These are phyloP conservation scores for Aspergillus transmontanensis DNA, from an alignment of 2,329 filamentous ascomycete species.

Conservation along the genomic window DNA sequence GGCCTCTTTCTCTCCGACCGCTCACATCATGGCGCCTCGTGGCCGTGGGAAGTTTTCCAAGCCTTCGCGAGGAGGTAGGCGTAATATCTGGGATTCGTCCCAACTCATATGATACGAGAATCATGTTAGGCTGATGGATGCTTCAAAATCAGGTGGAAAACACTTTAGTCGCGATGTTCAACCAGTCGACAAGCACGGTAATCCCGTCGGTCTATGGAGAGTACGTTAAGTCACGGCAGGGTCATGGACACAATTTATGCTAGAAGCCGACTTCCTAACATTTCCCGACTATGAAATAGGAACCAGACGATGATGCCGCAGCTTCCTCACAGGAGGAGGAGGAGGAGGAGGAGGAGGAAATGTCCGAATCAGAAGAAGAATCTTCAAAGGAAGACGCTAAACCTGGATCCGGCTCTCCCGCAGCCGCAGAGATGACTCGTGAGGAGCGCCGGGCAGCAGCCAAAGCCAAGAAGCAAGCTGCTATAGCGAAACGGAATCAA, in stretches of 20 bases:
- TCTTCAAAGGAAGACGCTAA: slow-evolving; percentile 54
- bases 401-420: slow-evolving; percentile 48
- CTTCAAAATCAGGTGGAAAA: slow-evolving; percentile 71
- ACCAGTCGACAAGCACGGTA: slow-evolving; percentile 85
- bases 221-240: slow-evolving; percentile 46
- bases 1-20: not conserved
- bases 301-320: slow-evolving; percentile 35
- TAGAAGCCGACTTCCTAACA: not conserved
- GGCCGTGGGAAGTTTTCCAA: slow-evolving; percentile 95
- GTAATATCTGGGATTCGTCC: not conserved
- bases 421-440: slow-evolving; percentile 65
- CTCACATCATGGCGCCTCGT: slow-evolving; percentile 49
- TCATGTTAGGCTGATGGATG: not conserved
- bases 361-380: slow-evolving; percentile 53
- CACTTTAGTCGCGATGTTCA: slow-evolving; percentile 91
- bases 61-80: slow-evolving; percentile 82
- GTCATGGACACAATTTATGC: not conserved
- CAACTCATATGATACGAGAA: not conserved
- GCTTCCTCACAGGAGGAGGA: slow-evolving; percentile 40
- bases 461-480: slow-evolving; percentile 89
- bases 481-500: slow-evolving; percentile 73
- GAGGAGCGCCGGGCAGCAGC: slow-evolving; percentile 86
- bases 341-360: slow-evolving; percentile 44
- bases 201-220: slow-evolving; percentile 85
- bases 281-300: slow-evolving; percentile 25